A percentile compares a stretch with the other conserved stretches of the same genome.
Conservation (phyloP, 2,329 filamentous ascomycete species). For the Trichophyton benhamiae region DNA sequence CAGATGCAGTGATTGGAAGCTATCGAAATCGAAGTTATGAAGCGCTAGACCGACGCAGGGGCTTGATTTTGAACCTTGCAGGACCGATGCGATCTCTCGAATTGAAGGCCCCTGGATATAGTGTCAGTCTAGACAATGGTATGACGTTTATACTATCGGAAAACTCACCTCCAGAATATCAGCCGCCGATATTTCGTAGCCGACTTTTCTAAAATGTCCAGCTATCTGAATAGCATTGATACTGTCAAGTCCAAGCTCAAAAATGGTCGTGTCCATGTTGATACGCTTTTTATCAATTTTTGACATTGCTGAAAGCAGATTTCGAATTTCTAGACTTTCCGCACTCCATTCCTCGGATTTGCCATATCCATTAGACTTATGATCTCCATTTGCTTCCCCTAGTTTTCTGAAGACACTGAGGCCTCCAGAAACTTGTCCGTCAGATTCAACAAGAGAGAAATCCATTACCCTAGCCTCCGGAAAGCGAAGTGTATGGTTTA, state of each 20-base stretch:
- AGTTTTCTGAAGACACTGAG: slow-evolving; percentile 11
- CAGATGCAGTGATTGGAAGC: slow-evolving; percentile 39
- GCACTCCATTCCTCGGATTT: slow-evolving; percentile 34
- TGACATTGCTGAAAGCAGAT: slow-evolving; percentile 49
- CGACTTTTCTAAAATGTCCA: slow-evolving; percentile 48
- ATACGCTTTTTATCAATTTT: slow-evolving; percentile 41
- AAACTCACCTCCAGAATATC: slow-evolving; percentile 55
- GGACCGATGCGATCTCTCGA: slow-evolving; percentile 21
- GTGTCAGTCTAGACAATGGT: not conserved
- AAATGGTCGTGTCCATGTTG: slow-evolving; percentile 56
- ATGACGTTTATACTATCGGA: not conserved
- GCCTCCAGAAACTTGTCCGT: not conserved
- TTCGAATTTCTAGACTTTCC: slow-evolving; percentile 42
- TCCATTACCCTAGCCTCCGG: slow-evolving; percentile 22
- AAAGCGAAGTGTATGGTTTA: slow-evolving; percentile 25
- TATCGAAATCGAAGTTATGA: slow-evolving; percentile 35
- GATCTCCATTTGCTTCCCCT: slow-evolving; percentile 6
- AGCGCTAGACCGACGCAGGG: slow-evolving; percentile 8
- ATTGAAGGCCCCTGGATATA: slow-evolving; percentile 25
- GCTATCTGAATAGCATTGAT: slow-evolving; percentile 75
- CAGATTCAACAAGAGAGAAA: slow-evolving; percentile 3
- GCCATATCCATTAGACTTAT: not conserved
- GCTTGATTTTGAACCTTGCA: slow-evolving; percentile 31
- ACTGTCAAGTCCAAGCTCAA: slow-evolving; percentile 80
- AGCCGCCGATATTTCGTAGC: slow-evolving; percentile 49